phyloP scores from a whole-genome alignment of 2,329 filamentous ascomycete genomes.

The Hymenoscyphus salicellus region DNA sequence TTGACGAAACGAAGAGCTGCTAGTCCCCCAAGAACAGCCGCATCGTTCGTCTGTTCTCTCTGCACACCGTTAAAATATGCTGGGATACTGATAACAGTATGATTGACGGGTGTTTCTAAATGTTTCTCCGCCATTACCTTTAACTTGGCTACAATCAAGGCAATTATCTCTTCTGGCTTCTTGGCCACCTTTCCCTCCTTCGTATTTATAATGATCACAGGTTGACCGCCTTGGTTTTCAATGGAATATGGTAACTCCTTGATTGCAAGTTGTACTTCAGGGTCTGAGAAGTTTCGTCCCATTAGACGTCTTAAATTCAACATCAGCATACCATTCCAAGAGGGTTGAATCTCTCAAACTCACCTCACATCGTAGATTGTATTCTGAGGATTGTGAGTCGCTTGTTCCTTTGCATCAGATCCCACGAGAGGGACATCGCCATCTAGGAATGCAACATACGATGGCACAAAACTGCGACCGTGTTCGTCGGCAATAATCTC shows the following conservation, averaged over 20 bases:
- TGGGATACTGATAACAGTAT: constrained; percentile 63
- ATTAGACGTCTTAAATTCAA: constrained; percentile 10
- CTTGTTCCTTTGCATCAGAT: constrained; percentile 18
- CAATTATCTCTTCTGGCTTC: constrained; percentile 11
- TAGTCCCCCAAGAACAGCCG: constrained; percentile 84
- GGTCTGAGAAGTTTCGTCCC: constrained; percentile 13
- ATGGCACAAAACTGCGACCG: constrained; percentile 14
- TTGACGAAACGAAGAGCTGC: constrained; percentile 96
- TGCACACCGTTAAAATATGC: constrained; percentile 99
- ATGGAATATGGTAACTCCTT: constrained; percentile 13
- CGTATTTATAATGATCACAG: constrained; percentile 9
- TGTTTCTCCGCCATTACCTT: constrained; percentile 12
- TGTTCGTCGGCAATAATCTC: constrained; percentile 19
- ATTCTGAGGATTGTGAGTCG: constrained; percentile 7
- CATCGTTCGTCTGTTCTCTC: constrained; percentile 94
- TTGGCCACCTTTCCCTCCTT: not conserved
- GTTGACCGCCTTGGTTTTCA: constrained; percentile 1
- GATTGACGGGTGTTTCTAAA: not conserved
- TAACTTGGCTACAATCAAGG: constrained; percentile 15
- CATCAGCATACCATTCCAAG: not conserved
- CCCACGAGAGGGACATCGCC: constrained; percentile 16
- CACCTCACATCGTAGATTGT: constrained; percentile 17
- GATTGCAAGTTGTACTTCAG: constrained; percentile 9
- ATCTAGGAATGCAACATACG: constrained; percentile 22
- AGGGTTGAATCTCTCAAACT: constrained; percentile 17